These are phyloP conservation scores for Phytophthora ohioensis DNA, from an alignment of 352 stramenopile species.

Conservation along the genomic window DNA sequence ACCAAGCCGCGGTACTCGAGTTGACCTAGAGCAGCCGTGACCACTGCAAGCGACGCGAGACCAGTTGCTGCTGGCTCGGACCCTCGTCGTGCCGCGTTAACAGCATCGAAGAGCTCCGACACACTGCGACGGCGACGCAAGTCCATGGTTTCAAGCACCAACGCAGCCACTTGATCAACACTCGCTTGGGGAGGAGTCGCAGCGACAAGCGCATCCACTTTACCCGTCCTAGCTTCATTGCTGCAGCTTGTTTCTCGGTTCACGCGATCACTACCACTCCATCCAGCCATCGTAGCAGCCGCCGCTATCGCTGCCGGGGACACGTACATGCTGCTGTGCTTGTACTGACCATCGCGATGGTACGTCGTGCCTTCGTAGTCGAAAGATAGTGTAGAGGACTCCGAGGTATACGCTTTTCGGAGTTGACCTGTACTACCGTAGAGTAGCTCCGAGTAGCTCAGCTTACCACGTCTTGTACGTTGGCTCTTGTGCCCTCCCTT, in stretches of 20 bases:
- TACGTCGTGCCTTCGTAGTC: slow-evolving; percentile 79
- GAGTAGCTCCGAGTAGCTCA: slow-evolving; percentile 85
- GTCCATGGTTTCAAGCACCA: slow-evolving; percentile 69
- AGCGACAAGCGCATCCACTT: slow-evolving; percentile 21
- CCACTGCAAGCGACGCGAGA: slow-evolving; percentile 54
- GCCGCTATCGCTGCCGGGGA: slow-evolving; percentile 50
- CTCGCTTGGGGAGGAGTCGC: slow-evolving; percentile 21
- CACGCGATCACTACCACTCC: slow-evolving; percentile 42
- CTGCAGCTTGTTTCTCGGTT: slow-evolving; percentile 29
- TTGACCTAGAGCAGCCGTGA: slow-evolving; percentile 66
- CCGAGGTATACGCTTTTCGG: slow-evolving; percentile 81
- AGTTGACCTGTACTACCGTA: slow-evolving; percentile 84
- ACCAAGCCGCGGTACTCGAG: slow-evolving; percentile 61
- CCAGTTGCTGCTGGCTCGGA: slow-evolving; percentile 11
- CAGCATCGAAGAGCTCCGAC: slow-evolving; percentile 62
- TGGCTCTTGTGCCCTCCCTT: slow-evolving; percentile 51
- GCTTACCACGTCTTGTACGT: slow-evolving; percentile 67
- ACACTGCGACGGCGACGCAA: slow-evolving; percentile 62
- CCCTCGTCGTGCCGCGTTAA: slow-evolving; percentile 37
- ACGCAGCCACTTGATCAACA: slow-evolving; percentile 57
- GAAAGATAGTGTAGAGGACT: slow-evolving; percentile 83
- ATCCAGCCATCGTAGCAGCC: slow-evolving; percentile 38
- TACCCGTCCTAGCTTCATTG: neutral
- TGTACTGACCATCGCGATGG: slow-evolving; percentile 83
- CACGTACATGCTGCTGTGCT: slow-evolving; percentile 84